Evolutionary conservation across 148 eudicot species (phyloP), one percentile per base, ranked within the genome.

Genomic region (Chenopodium album): DNA sequence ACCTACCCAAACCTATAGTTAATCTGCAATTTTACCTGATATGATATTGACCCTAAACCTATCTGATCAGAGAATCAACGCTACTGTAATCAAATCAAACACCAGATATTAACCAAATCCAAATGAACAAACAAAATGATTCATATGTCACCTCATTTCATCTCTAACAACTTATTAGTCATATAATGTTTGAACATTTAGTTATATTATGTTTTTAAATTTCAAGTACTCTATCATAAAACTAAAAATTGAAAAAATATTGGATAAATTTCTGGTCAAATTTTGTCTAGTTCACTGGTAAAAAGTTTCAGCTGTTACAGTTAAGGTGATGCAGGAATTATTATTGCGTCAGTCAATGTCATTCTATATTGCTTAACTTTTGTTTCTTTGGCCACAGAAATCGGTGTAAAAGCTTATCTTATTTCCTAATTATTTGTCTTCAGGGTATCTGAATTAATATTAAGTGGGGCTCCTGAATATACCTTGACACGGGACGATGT

Each of bases 381-480:
- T 26, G 10, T 29, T 28, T 65, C 17, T 78, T 52, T 64, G 78
- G 13, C 54, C 62, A 62, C 70, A 23, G 7, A n/a, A 65, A 72
- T 11, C 2, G 32, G 9, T 23, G 9, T 47, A 46, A 20, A 54
- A 64, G 9, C 26, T 20, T 34, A 16, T 75, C 62, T 77, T 32
- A 12, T 62, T 60, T 26, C 66, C 28, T 82, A 28, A 22, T 59
- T 81, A 28, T 70, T 67, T 72, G 41, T 81, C 86, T 89, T 60
- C 91, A 96, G 99, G 73, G 97, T 88, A 22, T 87, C 87, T 80
- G 87, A 71, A 65, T 63, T 88, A 88, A 89, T 94, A 80, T 85
- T 89, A 82, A 88, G 87, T 79, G 99, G 99, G 80, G 88, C 95
- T 76, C 84, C 90, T 78, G 99, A 94, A 69, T 94, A 90, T 83